These are phyloP conservation scores for Tolypocladium sp. DNA, from an alignment of 2,329 filamentous ascomycete genomes.

Conservation along the genomic window DNA sequence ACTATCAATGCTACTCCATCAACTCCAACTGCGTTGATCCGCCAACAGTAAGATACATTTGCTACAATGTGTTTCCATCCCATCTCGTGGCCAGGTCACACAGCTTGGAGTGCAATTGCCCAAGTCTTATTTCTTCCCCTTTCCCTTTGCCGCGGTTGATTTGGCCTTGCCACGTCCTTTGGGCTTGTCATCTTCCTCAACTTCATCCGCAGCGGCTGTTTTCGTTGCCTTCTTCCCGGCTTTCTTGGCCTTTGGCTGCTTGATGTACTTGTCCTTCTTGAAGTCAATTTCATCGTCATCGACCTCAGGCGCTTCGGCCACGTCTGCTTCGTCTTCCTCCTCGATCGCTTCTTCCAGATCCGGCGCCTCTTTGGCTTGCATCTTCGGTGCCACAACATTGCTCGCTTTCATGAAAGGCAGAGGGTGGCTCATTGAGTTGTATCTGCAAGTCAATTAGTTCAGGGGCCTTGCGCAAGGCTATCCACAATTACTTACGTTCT, in stretches of 20 bases:
- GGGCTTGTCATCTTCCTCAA: slow-evolving; percentile 40
- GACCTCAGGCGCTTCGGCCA: slow-evolving; percentile 45
- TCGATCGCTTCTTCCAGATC: slow-evolving; percentile 96
- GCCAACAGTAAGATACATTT: neutral
- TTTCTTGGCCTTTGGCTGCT: slow-evolving; percentile 69
- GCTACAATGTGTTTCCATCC: neutral
- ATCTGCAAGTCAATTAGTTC: slow-evolving; percentile 37
- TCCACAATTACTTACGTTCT: slow-evolving; percentile 53
- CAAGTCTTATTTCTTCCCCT: slow-evolving; percentile 31
- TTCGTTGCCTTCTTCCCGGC: slow-evolving; percentile 32
- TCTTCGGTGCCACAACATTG: slow-evolving; percentile 64
- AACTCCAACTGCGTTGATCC: neutral
- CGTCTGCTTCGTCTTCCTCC: slow-evolving; percentile 71
- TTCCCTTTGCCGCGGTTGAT: slow-evolving; percentile 12
- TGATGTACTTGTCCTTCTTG: slow-evolving; percentile 94
- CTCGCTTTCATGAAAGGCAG: slow-evolving; percentile 94
- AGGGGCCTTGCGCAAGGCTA: slow-evolving; percentile 1
- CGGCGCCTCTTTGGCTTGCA: slow-evolving; percentile 64
- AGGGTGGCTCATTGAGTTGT: slow-evolving; percentile 80
- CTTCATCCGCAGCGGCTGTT: slow-evolving; percentile 36
- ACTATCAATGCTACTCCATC: neutral
- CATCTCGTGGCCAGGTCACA: neutral
- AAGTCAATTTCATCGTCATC: slow-evolving; percentile 73
- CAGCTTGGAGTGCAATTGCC: neutral
- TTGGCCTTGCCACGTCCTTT: slow-evolving; percentile 36